These are phyloP conservation scores for Termitomyces sp. DNA, from an alignment of 768 basidiomycete genomes.

Conservation along the genomic window DNA sequence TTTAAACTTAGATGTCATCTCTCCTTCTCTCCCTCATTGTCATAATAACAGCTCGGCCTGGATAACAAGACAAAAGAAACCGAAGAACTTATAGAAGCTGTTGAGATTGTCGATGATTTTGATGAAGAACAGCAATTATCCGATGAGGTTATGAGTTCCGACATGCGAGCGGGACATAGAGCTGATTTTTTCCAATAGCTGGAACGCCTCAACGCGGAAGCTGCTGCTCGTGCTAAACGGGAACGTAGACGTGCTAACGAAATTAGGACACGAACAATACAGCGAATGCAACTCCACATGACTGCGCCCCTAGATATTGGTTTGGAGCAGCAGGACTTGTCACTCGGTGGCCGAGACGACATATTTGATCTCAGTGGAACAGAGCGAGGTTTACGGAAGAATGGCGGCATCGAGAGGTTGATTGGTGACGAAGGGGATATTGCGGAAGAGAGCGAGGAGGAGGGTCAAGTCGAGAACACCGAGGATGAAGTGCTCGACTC, in stretches of 20 bases:
- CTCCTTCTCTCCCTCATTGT: background rate
- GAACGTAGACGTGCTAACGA: slow-evolving; percentile 86
- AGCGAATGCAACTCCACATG: slow-evolving; percentile 97
- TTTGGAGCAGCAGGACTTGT: slow-evolving; percentile 72
- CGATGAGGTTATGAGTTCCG: slow-evolving; percentile 58
- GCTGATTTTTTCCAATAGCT: slow-evolving; percentile 44
- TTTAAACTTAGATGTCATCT: background rate
- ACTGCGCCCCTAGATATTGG: slow-evolving; percentile 96
- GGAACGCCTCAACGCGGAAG: slow-evolving; percentile 76
- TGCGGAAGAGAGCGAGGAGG: slow-evolving; percentile 30
- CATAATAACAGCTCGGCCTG: slow-evolving; percentile 59
- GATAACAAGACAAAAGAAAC: slow-evolving; percentile 73
- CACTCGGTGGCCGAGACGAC: slow-evolving; percentile 79
- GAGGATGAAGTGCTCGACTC: slow-evolving; percentile 44
- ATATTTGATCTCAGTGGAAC: slow-evolving; percentile 79
- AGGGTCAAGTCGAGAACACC: slow-evolving; percentile 20
- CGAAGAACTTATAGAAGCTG: slow-evolving; percentile 71
- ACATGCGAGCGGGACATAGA: background rate
- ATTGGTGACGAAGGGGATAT: slow-evolving; percentile 32
- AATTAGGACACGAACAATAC: slow-evolving; percentile 79
- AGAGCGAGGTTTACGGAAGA: slow-evolving; percentile 36
- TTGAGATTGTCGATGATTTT: slow-evolving; percentile 59
- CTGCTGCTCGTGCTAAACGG: slow-evolving; percentile 65
- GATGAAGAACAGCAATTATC: slow-evolving; percentile 90
- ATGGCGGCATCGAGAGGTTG: slow-evolving; percentile 32